Evolutionary conservation across 805 yeast genomes (phyloP).

Genomic region (Brettanomyces nanus): DNA sequence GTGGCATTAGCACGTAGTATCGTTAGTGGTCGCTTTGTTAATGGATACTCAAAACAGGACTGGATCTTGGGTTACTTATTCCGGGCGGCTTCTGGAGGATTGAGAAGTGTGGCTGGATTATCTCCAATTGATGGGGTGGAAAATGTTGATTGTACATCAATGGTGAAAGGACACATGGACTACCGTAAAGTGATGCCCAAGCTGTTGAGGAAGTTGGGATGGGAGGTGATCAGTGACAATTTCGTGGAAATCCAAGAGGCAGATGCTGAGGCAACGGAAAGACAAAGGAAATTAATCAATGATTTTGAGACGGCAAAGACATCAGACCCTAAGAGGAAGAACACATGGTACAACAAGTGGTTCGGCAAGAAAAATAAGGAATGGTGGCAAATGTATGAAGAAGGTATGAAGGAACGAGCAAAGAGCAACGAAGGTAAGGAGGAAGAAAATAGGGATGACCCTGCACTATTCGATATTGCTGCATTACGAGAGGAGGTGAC

Average conservation of each 20-base stretch:
- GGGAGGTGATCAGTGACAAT: slow-evolving; percentile 83
- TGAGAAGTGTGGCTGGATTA: slow-evolving; percentile 85
- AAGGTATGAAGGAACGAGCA: slow-evolving; percentile 25
- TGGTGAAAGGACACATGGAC: slow-evolving; percentile 95
- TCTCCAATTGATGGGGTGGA: slow-evolving; percentile 68
- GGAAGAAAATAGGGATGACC: slow-evolving; percentile 9
- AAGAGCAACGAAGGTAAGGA: slow-evolving; percentile 12
- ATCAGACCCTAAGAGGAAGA: slow-evolving; percentile 40
- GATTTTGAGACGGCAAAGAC: slow-evolving; percentile 55
- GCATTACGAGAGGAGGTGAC: slow-evolving; percentile 36
- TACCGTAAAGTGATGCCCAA: slow-evolving; percentile 91
- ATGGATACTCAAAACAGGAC: slow-evolving; percentile 86
- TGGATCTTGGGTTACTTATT: slow-evolving; percentile 95
- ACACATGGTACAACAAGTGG: slow-evolving; percentile 34
- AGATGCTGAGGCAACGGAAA: slow-evolving; percentile 77
- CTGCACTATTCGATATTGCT: slow-evolving; percentile 36
- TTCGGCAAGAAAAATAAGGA: slow-evolving; percentile 41
- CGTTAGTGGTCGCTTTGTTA: slow-evolving; percentile 83
- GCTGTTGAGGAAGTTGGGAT: slow-evolving; percentile 56
- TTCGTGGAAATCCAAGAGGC: slow-evolving; percentile 95
- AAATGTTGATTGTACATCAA: slow-evolving; percentile 78
- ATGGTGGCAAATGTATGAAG: slow-evolving; percentile 51
- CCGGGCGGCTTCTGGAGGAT: slow-evolving; percentile 92
- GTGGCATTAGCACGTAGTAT: slow-evolving; percentile 71
- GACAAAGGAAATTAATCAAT: slow-evolving; percentile 70